Conservation (phyloP, 352 stramenopile species). For the Pythium dissimile region DNA sequence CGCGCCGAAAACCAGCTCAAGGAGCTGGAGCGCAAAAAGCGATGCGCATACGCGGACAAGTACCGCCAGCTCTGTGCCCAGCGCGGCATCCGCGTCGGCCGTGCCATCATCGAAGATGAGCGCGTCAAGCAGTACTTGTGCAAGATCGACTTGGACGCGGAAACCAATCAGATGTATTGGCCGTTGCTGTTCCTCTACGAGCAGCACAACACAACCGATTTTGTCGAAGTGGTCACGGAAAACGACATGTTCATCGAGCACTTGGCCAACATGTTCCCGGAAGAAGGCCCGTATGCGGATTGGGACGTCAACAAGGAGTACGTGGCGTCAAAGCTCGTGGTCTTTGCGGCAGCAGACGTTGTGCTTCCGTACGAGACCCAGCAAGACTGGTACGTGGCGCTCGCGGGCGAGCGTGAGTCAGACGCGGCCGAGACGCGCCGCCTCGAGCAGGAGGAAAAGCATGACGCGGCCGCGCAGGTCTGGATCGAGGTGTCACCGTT, state of each 20-base stretch:
- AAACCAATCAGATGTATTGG: conserved; percentile 68
- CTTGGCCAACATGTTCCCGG: conserved; percentile 87
- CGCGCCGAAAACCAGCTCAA: conserved; percentile 44
- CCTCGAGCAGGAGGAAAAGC: conserved; percentile 60
- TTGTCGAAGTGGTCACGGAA: conserved; percentile 79
- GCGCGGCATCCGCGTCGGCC: conserved; percentile 66
- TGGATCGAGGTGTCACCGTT: conserved; percentile 83
- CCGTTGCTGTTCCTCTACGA: conserved; percentile 84
- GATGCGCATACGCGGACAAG: conserved; percentile 62
- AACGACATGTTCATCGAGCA: conserved; percentile 81
- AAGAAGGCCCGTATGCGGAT: conserved; percentile 77
- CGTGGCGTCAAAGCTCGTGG: conserved; percentile 66
- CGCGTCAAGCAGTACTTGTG: conserved; percentile 80
- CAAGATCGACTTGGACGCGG: conserved; percentile 68
- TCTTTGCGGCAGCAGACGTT: conserved; percentile 72
- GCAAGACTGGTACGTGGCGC: conserved; percentile 76
- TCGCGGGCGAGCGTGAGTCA: conserved; percentile 70
- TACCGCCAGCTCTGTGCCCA: conserved; percentile 70
- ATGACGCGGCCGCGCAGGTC: conserved; percentile 70
- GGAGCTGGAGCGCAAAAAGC: conserved; percentile 66
- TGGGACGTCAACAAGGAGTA: conserved; percentile 76
- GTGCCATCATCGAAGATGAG: conserved; percentile 72
- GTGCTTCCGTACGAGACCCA: conserved; percentile 55
- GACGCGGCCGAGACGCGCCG: conserved; percentile 63
- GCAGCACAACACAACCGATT: conserved; percentile 81